Conservation (phyloP, 495 filamentous ascomycete genomes). For the Aspergillus biplanus region DNA sequence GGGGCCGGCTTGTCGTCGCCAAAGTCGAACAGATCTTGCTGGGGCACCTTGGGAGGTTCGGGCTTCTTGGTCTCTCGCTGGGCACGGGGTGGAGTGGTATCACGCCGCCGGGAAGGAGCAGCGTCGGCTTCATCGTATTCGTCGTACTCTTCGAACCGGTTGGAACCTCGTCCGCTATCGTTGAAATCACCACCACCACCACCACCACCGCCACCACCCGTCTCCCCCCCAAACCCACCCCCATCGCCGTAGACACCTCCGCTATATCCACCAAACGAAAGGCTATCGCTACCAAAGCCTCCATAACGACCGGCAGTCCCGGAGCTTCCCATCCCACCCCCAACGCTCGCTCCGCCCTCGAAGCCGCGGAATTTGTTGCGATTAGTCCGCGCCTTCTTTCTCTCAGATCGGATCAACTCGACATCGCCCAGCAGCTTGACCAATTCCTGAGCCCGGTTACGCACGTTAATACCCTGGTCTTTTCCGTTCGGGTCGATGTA, state of each 20-base stretch:
- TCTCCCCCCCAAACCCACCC: conserved; percentile 76
- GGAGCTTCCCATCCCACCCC: conserved; percentile 47
- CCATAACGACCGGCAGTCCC: conserved; percentile 66
- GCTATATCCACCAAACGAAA: conserved; percentile 79
- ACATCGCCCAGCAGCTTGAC: conserved; percentile 93
- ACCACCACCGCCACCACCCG: conserved; percentile 30
- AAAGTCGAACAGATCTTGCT: conserved; percentile 86
- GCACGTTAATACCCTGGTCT: conserved; percentile 97
- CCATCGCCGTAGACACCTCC: conserved; percentile 92
- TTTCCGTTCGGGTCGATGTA: conserved; percentile 96
- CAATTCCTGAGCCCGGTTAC: conserved; percentile 93
- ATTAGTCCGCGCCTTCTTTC: conserved; percentile 89
- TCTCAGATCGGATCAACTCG: conserved; percentile 85
- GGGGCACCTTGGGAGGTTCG: conserved; percentile 78
- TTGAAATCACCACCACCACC: conserved; percentile 58
- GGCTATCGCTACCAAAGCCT: conserved; percentile 82
- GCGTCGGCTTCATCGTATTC: conserved; percentile 83
- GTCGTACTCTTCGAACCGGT: conserved; percentile 95
- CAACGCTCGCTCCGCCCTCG: conserved; percentile 73
- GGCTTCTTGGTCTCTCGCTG: conserved; percentile 58
- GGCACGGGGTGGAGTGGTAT: conserved; percentile 41
- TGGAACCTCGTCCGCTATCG: conserved; percentile 62
- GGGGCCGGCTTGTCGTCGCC: conserved; percentile 66
- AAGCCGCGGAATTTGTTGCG: conserved; percentile 94
- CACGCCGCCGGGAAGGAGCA: conserved; percentile 49